Evolutionary conservation across 139 green algal genomes (phyloP), one percentile per base, ranked within the genome.

Genomic region (Chlorella sp.): DNA sequence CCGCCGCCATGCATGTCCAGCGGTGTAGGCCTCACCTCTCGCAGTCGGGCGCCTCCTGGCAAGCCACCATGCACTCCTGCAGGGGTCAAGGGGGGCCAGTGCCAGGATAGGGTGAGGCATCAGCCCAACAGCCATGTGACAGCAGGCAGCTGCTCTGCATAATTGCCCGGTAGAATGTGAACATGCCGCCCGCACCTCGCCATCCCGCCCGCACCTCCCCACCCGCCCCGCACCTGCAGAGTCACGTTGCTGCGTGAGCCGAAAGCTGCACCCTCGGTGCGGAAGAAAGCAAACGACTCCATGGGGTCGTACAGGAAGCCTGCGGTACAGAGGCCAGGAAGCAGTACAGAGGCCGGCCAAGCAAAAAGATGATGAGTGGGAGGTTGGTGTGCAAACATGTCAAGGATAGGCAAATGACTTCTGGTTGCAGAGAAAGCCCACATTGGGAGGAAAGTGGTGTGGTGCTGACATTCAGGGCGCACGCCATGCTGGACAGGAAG

Each of bases 241-340:
- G 64, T 88, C 26, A 95, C 91, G 69, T 94, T 91, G 39, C 40
- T 14, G 39, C 88, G 85, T 14, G 89, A 92, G 24, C 93, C 93
- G 16, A 81, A 82, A 15, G 87, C 80, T 22, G 81, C 82, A 0
- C 60, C 86, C 85, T 81, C 86, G 34, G 81, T 66, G 40, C 79
- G 79, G 87, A 84, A 91, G 37, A 89, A 91, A 30, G 80, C 68
- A 37, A 84, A 93, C 30, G 87, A 87, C 89, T 88, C 91, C 30
- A 92, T 90, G 1, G 94, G 93, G 69, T 96, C 94, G 30, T 96
- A 93, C 5, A 91, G 39, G 36, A 87, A 96, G 16, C 93, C 88
- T 87, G 86, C 48, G 42, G 61, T n/a, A n/a, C n/a, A n/a, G n/a
- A n/a, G n/a, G n/a, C n/a, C n/a, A n/a, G n/a, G n/a, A n/a, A n/a